phyloP scores from a whole-genome alignment of 1,284 basidiomycete genomes.

The Cystobasidium sp. region DNA sequence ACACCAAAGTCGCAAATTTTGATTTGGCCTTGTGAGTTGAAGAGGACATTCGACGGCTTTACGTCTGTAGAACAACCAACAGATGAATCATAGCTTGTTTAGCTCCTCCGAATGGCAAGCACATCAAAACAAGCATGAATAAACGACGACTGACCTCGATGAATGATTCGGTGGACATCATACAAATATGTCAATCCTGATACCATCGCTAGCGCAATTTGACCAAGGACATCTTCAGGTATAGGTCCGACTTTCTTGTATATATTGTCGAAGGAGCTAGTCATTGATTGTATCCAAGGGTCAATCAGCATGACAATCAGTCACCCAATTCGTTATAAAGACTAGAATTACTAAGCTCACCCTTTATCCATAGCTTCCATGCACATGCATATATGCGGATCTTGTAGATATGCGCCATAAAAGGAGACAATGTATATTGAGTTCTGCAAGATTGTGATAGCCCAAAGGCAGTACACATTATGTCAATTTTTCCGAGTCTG shows the following conservation, averaged over 20 bases:
- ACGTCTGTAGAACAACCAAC: constrained; percentile 60
- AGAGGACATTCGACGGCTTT: constrained; percentile 97
- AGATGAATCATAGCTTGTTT: background rate
- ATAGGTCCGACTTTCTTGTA: constrained; percentile 92
- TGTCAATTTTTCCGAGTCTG: background rate
- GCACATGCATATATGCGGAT: constrained; percentile 98
- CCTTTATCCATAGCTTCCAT: constrained; percentile 92
- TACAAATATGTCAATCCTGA: constrained; percentile 97
- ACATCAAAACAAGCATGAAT: background rate
- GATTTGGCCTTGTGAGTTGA: constrained; percentile 90
- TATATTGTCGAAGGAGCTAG: constrained; percentile 76
- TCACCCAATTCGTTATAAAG: background rate
- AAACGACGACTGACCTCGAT: constrained; percentile 69
- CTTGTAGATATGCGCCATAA: constrained; percentile 92
- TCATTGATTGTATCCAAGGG: background rate
- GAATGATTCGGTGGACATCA: constrained; percentile 98
- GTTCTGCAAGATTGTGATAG: constrained; percentile 17
- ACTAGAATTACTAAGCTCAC: constrained; percentile 54
- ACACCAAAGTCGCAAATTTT: constrained; percentile 99
- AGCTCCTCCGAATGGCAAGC: background rate
- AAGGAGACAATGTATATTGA: constrained; percentile 94
- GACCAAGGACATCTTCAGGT: constrained; percentile 83
- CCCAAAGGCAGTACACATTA: background rate
- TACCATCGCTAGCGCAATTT: constrained; percentile 89
- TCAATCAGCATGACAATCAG: background rate